Base-by-base conservation (phyloP, 2,329 filamentous ascomycete genomes). In the Colletotrichum higginsianum region DNA sequence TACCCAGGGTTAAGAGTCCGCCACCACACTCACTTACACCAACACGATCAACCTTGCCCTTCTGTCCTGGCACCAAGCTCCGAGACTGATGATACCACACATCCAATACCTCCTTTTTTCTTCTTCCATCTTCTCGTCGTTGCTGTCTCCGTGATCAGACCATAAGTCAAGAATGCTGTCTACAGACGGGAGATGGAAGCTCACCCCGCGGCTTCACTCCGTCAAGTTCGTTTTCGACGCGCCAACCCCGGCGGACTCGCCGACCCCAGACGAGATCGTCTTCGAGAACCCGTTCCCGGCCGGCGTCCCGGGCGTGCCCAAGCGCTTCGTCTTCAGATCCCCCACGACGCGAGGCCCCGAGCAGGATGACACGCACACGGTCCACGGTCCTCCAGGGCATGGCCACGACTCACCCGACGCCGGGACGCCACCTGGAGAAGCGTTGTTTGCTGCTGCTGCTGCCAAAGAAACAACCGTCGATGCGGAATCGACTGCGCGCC, bases 151-250 rank as follows among this genome's bases (percentile, higher is more conserved):
- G n/a, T 42, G 23, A 21, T 15, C 35, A 30, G 38, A 15, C 4
- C 40, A 12, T 12, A 11, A 3, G 30, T 30, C 9, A 52, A 65
- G n/a, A 68, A 68, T 64, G 66, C 35, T 42, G 9, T 68, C 61
- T 2, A 50, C 40, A 35, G 50, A 68, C 35, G 50, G 60, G 18
- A 68, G 35, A 50, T 57, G 50, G 61, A 65, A 64, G 62, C 47
- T 61, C 13, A 47, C 40, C 11, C 67, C 67, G 2, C 23, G 67
- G 53, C 62, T 70, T 35, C 67, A 70, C 15, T 70, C 67, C 21
- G 67, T 70, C n/a, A 70, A 70, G 11, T 70, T 70, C 23, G 62
- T 70, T 12, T 70, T 70, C 6, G 67, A 70, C 18, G 11, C 47
- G 2, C 53, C 46, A 15, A 42, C 47, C 30, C 53, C 38, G 18